Base-by-base conservation (phyloP, 805 yeast genomes). In the Pichia eremophila region DNA sequence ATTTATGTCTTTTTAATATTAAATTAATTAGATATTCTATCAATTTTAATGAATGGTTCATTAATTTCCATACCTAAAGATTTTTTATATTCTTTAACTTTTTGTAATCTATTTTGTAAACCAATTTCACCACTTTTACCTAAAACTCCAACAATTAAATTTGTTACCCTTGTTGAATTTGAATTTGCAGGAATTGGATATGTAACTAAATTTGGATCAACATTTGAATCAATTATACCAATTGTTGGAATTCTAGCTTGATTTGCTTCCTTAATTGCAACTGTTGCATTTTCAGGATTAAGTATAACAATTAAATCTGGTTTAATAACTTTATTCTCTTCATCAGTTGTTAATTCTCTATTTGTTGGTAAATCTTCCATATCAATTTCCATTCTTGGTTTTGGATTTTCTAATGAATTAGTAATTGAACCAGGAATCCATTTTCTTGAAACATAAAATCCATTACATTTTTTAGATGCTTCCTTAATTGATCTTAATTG, bases 141-240 rank as follows among this genome's bases (percentile, higher is more conserved):
- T 51, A 93, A 72, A 18, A 90, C 81, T 50, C 98, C 97, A 46
- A 80, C 69, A 56, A 93, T 75, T 54, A 93, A 71, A 53, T 86
- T 83, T 10, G 84, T 79, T 8, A 95, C 77, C 64, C 99, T 78
- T 49, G 79, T 69, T 8, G 95, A 83, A 63, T 90, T 97, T 64
- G 93, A 98, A 63, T 93, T 93, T 53, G 95, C 95, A 17, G 98
- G 98, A 55, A 93, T 85, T 45, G 98, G 95, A 61, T 93, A 93
- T 2, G 96, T 88, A 46, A 91, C 85, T 56, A 84, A 69, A 15
- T 85, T 77, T 9, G 97, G 95, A 62, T 93, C 96, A 63, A 85
- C 81, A 66, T 93, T 91, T 22, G 98, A 90, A 67, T 93, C 99
- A 52, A 93, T 80, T 49, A 93, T 76, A 29, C 96, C 98, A 57